Conservation (phyloP, 306 rosid genomes). For the Carpinus fangiana region DNA sequence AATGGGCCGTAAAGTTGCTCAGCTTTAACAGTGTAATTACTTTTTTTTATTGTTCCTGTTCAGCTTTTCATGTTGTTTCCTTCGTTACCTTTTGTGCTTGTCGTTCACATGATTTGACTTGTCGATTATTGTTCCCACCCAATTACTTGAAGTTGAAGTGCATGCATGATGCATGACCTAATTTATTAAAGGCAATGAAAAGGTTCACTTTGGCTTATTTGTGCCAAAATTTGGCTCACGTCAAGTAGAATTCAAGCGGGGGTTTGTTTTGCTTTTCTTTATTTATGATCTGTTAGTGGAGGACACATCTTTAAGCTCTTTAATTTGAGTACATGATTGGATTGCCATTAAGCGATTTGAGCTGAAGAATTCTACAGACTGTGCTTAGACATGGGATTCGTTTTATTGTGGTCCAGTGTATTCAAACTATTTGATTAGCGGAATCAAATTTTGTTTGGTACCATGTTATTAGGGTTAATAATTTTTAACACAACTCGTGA, state of each 20-base stretch:
- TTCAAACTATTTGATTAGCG: too few species aligned
- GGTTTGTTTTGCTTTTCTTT: background rate
- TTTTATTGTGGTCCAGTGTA: too few species aligned
- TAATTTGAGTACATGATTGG: background rate
- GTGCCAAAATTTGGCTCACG: constrained; percentile 5
- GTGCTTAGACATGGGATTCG: background rate
- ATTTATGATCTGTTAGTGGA: constrained; percentile 4
- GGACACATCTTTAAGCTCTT: constrained; percentile 1
- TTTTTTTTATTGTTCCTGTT: background rate
- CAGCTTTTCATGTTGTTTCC: background rate
- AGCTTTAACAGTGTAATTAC: background rate
- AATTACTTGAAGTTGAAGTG: background rate
- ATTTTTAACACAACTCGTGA: too few species aligned
- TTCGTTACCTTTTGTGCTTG: background rate
- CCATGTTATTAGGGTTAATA: too few species aligned
- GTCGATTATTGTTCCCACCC: background rate
- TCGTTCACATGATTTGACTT: background rate
- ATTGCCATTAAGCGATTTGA: background rate
- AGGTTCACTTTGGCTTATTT: constrained; percentile 1
- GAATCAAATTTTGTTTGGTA: too few species aligned
- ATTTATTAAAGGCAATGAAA: background rate
- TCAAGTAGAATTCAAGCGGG: constrained; percentile 2
- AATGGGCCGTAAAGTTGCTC: background rate
- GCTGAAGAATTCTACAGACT: background rate
- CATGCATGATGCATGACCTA: background rate